Percentiles rank a stretch among this genome's conserved stretches.
Evolutionary conservation across 2,329 filamentous ascomycete species (phyloP).

Genomic region (Zasmidium cellare): DNA sequence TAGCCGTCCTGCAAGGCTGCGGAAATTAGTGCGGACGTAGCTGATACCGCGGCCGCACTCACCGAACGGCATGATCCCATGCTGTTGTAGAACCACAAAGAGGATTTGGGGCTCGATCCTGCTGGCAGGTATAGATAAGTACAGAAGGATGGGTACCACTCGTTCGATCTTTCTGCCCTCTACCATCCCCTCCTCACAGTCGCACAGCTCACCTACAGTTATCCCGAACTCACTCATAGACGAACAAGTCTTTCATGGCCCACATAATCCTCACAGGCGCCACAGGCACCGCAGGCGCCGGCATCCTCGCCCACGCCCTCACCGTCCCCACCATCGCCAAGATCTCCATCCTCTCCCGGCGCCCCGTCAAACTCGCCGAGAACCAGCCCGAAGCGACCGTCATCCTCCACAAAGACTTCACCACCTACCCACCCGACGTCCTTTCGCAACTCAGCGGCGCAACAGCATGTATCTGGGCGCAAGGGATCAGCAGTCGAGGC

Average conservation of each 20-base stretch:
- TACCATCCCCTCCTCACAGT: too few species aligned
- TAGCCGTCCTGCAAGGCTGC: background rate
- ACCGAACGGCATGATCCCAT: too few species aligned
- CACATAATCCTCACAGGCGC: slow-evolving; percentile 49
- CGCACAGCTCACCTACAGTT: too few species aligned
- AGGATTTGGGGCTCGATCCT: too few species aligned
- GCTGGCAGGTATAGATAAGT: too few species aligned
- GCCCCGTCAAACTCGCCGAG: slow-evolving; percentile 64
- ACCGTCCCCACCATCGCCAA: slow-evolving; percentile 54
- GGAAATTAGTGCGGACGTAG: background rate
- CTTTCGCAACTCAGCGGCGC: slow-evolving; percentile 64
- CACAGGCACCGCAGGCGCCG: slow-evolving; percentile 44
- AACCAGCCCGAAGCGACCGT: slow-evolving; percentile 62
- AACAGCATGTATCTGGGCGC: slow-evolving; percentile 70
- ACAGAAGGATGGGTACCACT: background rate
- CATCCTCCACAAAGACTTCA: slow-evolving; percentile 68
- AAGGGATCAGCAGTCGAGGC: slow-evolving; percentile 55
- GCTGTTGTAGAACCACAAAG: too few species aligned
- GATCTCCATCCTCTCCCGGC: slow-evolving; percentile 67
- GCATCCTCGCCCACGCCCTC: slow-evolving; percentile 40
- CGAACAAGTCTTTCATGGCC: slow-evolving; percentile 16
- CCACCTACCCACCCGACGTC: slow-evolving; percentile 57
- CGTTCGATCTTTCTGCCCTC: too few species aligned
- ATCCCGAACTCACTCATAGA: background rate
- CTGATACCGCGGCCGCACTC: background rate